Evolutionary conservation across 2,329 filamentous ascomycete genomes (phyloP).

Genomic region (Claviceps capensis): DNA sequence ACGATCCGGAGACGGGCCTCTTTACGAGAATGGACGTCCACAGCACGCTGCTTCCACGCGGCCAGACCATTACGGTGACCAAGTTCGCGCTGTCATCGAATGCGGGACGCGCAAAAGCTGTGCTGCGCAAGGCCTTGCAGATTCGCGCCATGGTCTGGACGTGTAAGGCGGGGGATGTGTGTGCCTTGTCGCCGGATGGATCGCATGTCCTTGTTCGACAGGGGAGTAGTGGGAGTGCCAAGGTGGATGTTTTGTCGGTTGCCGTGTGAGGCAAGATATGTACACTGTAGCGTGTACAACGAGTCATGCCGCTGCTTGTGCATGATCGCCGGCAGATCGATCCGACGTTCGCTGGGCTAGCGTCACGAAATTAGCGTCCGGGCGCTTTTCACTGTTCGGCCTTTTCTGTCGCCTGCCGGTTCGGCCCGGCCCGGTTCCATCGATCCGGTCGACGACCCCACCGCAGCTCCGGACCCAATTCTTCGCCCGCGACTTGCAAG

Average conservation of each 20-base stretch:
- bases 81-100: constrained; percentile 5
- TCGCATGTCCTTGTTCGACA: constrained; percentile 3
- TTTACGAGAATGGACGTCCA: constrained; percentile 3
- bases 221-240: background rate
- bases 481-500: too few relatives aligned
- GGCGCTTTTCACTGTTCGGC: too few relatives aligned
- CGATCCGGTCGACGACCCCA: too few relatives aligned
- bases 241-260: constrained; percentile 2
- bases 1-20: constrained; percentile 1
- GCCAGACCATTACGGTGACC: constrained; percentile 3
- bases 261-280: background rate
- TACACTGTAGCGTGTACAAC: too few relatives aligned
- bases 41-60: background rate
- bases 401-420: too few relatives aligned
- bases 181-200: constrained; percentile 3
- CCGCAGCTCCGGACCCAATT: too few relatives aligned
- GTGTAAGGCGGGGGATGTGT: constrained; percentile 1
- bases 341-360: too few relatives aligned
- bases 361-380: too few relatives aligned
- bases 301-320: too few relatives aligned
- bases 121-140: constrained; percentile 1
- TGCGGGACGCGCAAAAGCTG: constrained; percentile 2
- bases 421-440: too few relatives aligned
- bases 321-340: too few relatives aligned
- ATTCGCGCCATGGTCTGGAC: constrained; percentile 2